Percentiles rank a stretch among this genome's conserved stretches.
Evolutionary conservation across 306 rosid genomes (phyloP).

Genomic region (Malus sylvestris): DNA sequence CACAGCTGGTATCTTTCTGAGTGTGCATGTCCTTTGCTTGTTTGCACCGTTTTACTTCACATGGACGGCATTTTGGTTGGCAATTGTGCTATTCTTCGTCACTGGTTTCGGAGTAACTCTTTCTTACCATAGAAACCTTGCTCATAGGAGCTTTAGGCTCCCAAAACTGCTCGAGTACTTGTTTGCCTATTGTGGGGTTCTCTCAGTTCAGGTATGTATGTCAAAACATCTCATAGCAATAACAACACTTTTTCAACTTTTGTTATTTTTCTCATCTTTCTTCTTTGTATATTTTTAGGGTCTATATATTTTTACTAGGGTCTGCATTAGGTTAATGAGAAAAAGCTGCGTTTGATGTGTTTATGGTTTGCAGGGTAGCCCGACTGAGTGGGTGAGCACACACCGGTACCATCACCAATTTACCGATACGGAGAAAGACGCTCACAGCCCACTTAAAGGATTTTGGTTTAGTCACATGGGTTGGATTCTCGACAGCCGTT

Average conservation of each 20-base stretch:
- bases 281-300: too few species aligned
- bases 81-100: conserved; percentile 29
- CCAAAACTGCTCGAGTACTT: conserved; percentile 82
- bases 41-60: conserved; percentile 70
- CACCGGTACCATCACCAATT: conserved; percentile 85
- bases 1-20: conserved; percentile 46
- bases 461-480: conserved; percentile 89
- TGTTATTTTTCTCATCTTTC: not conserved
- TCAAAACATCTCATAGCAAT: too few species aligned
- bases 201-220: conserved; percentile 58
- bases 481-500: conserved; percentile 68
- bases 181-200: conserved; percentile 71
- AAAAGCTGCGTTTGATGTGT: not conserved
- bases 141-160: conserved; percentile 75
- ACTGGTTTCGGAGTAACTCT: conserved; percentile 80
- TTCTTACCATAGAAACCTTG: conserved; percentile 73
- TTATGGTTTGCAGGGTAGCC: conserved; percentile 52
- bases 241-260: too few species aligned
- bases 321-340: too few species aligned
- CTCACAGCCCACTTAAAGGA: conserved; percentile 77
- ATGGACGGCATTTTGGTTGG: conserved; percentile 53
- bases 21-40: conserved; percentile 48
- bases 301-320: too few species aligned
- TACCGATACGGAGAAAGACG: conserved; percentile 77
- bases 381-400: conserved; percentile 91